Percentiles rank a stretch among this genome's conserved stretches.
phyloP scores from a whole-genome alignment of 768 basidiomycete genomes.

The Tubosaeta sp. region DNA sequence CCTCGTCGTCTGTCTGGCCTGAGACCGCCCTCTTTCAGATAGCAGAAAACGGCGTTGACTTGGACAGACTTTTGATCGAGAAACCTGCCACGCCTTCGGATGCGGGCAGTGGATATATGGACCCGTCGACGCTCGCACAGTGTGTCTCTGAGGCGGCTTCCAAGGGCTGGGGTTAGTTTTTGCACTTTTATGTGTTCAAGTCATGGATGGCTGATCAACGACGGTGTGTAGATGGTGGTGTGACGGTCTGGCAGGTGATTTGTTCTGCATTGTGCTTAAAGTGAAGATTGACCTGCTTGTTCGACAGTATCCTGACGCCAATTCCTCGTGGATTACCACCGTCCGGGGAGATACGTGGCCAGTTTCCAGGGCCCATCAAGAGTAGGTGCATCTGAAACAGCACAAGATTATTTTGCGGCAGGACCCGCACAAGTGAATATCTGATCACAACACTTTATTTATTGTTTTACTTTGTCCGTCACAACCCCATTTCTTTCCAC shows the following conservation, averaged over 20 bases:
- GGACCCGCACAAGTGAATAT: too few relatives aligned
- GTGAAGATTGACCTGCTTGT: background rate
- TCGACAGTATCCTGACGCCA: constrained; percentile 34
- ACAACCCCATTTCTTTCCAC: background rate
- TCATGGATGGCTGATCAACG: background rate
- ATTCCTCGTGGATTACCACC: constrained; percentile 32
- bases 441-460: background rate
- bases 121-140: constrained; percentile 46
- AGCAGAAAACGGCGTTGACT: constrained; percentile 37
- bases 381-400: background rate
- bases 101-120: constrained; percentile 53
- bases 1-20: constrained; percentile 58
- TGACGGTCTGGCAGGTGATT: constrained; percentile 37
- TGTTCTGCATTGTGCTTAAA: background rate
- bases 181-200: background rate
- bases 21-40: constrained; percentile 51
- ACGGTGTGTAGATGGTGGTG: constrained; percentile 29
- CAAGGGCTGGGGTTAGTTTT: constrained; percentile 62
- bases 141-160: constrained; percentile 59
- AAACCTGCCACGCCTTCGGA: constrained; percentile 42
- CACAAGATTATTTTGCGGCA: too few relatives aligned
- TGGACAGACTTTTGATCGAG: constrained; percentile 50
- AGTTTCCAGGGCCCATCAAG: background rate
- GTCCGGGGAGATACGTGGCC: constrained; percentile 10
- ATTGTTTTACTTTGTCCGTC: background rate